Percentiles rank a stretch among this genome's conserved stretches.
phyloP scores from a whole-genome alignment of 2,329 filamentous ascomycete genomes.

The Sporothrix mexicana region DNA sequence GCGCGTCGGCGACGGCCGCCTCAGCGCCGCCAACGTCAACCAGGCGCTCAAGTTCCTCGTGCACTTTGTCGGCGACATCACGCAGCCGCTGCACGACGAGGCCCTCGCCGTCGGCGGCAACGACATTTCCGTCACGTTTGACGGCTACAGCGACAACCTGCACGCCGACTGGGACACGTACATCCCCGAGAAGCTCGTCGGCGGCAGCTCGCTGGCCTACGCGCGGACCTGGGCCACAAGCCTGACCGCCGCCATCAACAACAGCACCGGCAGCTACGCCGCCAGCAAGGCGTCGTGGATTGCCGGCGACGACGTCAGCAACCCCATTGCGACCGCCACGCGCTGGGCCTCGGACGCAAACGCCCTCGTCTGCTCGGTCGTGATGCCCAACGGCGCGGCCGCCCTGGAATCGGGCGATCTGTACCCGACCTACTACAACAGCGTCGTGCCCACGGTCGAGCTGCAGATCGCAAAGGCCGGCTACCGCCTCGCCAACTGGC shows the following conservation, averaged over 20 bases:
- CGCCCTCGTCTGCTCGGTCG: slow-evolving; percentile 51
- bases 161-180: slow-evolving; percentile 67
- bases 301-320: slow-evolving; percentile 44
- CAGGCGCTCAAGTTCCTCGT: slow-evolving; percentile 68
- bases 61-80: slow-evolving; percentile 63
- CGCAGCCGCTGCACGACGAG: slow-evolving; percentile 62
- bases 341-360: slow-evolving; percentile 52
- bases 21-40: slow-evolving; percentile 55
- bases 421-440: slow-evolving; percentile 49
- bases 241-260: slow-evolving; percentile 48
- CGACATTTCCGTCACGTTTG: slow-evolving; percentile 60
- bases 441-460: slow-evolving; percentile 49
- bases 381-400: slow-evolving; percentile 48
- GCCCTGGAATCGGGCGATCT: slow-evolving; percentile 50
- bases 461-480: slow-evolving; percentile 55
- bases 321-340: slow-evolving; percentile 45
- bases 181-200: slow-evolving; percentile 56
- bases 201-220: slow-evolving; percentile 45
- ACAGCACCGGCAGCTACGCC: slow-evolving; percentile 46
- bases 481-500: slow-evolving; percentile 41
- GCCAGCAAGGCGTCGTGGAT: slow-evolving; percentile 47
- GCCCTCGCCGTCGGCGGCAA: slow-evolving; percentile 61
- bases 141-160: slow-evolving; percentile 58
- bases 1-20: slow-evolving; percentile 53
- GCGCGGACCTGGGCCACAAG: slow-evolving; percentile 50